Evolutionary conservation across 345 rosid genomes (phyloP), one percentile per base, ranked within the genome.

Genomic region (Hevea brasiliensis): DNA sequence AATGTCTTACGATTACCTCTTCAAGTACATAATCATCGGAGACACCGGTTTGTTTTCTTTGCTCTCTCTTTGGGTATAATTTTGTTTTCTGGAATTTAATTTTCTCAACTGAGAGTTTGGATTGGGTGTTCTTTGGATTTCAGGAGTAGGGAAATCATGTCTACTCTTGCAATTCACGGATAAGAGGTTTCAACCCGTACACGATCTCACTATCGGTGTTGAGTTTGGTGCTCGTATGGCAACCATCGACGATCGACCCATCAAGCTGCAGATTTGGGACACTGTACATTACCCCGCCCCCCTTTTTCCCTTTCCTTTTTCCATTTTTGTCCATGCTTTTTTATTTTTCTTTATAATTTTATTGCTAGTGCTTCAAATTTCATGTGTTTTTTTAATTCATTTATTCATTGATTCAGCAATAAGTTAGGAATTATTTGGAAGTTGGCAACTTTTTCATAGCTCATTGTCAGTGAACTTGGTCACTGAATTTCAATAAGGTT

Each of bases 221-320:
- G 94, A 87, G 60, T 89, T 89, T 70, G 91, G 91, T 37, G 94
- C 94, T 81, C 87, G 94, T 40, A 89, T 87, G 94, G 86, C 87
- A 80, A 84, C 86, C 77, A 86, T 87, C 68, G 90, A 86, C 14
- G 79, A 76, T 29, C 80, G 85, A 8, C 89, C 89, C 60, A 75
- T 89, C 80, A 87, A 89, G 84, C 91, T 89, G 8, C 91, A 89
- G 71, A 89, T 89, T 79, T 89, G 91, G 94, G 94, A 89, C 78
- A 87, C 93, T 12, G 89, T 89, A 77, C 13, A 50, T 42, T 50
- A 27, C 54, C 32, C 17, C 37, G n/a, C 42, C 11, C 21, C 6
- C 67, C 11, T 3, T 9, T 20, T 50, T 17, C 0, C 20, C 8
- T 18, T 14, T 55, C 59, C 8, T 6, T 40, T 32, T 32, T 32